A percentile compares a stretch with the other conserved stretches of the same genome.
phyloP scores from a whole-genome alignment of 768 basidiomycete genomes.

The Thelephora ganbajun region DNA sequence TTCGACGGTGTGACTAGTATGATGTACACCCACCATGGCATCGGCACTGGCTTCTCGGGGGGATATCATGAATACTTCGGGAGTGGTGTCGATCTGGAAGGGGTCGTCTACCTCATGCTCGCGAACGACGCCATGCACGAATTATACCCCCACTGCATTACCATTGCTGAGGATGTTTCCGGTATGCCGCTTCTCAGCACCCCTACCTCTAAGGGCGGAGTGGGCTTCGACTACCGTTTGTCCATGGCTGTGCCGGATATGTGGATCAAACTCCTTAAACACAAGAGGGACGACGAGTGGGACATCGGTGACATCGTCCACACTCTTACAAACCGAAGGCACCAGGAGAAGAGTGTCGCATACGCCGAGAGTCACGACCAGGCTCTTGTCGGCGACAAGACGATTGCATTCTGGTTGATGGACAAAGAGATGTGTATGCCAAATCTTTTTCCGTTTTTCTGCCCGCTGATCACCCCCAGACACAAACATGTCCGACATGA shows the following conservation, averaged over 20 bases:
- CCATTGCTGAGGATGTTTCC: constrained; percentile 97
- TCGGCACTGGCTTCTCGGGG: constrained; percentile 94
- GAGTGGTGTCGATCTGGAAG: constrained; percentile 68
- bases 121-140: constrained; percentile 84
- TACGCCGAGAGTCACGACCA: constrained; percentile 97
- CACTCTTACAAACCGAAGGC: constrained; percentile 80
- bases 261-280: constrained; percentile 99
- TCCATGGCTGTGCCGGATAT: constrained; percentile 99
- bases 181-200: constrained; percentile 94
- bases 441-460: neutral
- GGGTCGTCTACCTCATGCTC: constrained; percentile 92
- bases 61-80: constrained; percentile 99
- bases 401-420: constrained; percentile 98
- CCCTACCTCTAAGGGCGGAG: constrained; percentile 67
- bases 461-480: constrained; percentile 30
- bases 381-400: constrained; percentile 97
- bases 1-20: constrained; percentile 99
- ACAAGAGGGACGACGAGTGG: constrained; percentile 80
- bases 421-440: constrained; percentile 97
- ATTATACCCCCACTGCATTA: constrained; percentile 68
- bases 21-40: constrained; percentile 98
- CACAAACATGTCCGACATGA: constrained; percentile 86
- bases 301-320: constrained; percentile 75
- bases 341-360: constrained; percentile 84
- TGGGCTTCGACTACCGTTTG: constrained; percentile 96